Evolutionary conservation across 2,329 filamentous ascomycete species (phyloP).

Genomic region (Aaosphaeria arxii): DNA sequence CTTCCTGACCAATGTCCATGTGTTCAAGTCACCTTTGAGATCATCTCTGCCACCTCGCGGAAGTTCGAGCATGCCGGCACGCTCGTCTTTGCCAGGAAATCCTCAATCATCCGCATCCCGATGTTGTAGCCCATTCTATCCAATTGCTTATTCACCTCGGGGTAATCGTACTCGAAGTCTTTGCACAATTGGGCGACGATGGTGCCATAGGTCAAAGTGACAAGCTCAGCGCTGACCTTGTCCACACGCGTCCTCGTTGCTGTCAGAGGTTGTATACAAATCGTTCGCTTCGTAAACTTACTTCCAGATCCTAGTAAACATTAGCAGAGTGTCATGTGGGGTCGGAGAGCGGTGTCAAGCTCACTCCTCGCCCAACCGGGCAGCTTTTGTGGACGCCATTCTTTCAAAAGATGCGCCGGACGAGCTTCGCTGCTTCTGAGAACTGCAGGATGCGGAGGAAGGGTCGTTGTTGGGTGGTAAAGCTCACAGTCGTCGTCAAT

Average conservation of each 20-base stretch:
- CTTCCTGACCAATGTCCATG: too few relatives aligned
- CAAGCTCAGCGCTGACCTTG: conserved; percentile 96
- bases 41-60: conserved; percentile 93
- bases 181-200: conserved; percentile 96
- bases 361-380: conserved; percentile 73
- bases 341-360: conserved; percentile 31
- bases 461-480: background rate
- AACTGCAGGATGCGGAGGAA: background rate
- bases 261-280: conserved; percentile 16
- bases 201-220: conserved; percentile 95
- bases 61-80: conserved; percentile 89
- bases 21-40: conserved; percentile 66
- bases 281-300: conserved; percentile 49
- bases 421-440: background rate
- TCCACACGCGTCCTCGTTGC: conserved; percentile 78
- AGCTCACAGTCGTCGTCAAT: conserved; percentile 6
- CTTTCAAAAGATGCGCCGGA: conserved; percentile 4
- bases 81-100: conserved; percentile 94
- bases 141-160: conserved; percentile 94
- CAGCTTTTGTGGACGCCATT: conserved; percentile 62
- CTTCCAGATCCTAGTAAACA: conserved; percentile 77
- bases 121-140: conserved; percentile 99
- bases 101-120: conserved; percentile 89
- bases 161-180: conserved; percentile 91
- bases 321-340: conserved; percentile 21